A percentile compares a stretch with the other conserved stretches of the same genome.
Conservation (phyloP, 2,329 filamentous ascomycete species). For the Aspergillus persii region DNA sequence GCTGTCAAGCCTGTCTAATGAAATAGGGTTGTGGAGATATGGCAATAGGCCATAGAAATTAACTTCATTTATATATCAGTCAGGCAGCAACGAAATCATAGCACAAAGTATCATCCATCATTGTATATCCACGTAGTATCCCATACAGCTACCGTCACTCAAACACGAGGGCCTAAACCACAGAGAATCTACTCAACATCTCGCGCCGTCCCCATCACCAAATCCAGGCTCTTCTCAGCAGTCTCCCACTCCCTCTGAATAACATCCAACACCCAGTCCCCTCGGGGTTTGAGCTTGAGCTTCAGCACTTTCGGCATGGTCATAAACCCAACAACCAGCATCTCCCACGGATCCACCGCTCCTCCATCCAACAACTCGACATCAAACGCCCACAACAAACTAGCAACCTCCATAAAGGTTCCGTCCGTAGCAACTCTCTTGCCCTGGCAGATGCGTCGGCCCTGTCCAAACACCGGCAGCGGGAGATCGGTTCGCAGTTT, state of each 20-base stretch:
- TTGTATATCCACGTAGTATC: no score
- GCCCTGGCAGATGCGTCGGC: conserved; percentile 22
- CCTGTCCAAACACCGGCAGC: conserved; percentile 22
- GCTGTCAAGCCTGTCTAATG: no score
- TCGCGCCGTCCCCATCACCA: conserved; percentile 14
- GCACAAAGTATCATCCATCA: no score
- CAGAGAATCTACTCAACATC: conserved; percentile 13
- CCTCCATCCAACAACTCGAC: conserved; percentile 12
- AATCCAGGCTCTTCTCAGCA: conserved; percentile 15
- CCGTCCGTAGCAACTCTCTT: conserved; percentile 23
- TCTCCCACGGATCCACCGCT: conserved; percentile 21
- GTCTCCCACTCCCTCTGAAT: conserved; percentile 18
- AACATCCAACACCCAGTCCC: conserved; percentile 14
- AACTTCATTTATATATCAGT: no score
- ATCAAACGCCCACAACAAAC: conserved; percentile 25
- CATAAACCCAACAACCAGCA: conserved; percentile 26
- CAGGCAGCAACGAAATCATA: no score
- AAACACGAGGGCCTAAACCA: not conserved
- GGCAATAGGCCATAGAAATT: no score
- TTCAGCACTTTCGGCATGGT: conserved; percentile 18
- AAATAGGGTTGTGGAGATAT: no score
- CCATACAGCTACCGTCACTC: no score
- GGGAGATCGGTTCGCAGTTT: conserved; percentile 19
- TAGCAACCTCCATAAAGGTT: conserved; percentile 21
- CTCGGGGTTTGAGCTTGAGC: conserved; percentile 20